Evolutionary conservation across 371 early-diverging fungal genomes (phyloP).

Genomic region (Rhizopus sp.): DNA sequence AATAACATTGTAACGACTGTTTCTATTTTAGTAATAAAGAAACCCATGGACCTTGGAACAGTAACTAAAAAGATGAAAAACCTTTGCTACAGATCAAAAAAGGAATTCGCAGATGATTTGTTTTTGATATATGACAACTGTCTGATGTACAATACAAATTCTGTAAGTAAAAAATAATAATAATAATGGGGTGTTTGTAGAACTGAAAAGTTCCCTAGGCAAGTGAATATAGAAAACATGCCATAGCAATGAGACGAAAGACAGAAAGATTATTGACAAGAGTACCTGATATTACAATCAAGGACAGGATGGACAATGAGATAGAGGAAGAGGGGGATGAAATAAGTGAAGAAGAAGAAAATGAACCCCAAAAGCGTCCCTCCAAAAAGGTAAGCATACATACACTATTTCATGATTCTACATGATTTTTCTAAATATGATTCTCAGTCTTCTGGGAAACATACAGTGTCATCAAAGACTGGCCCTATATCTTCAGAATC

Average conservation of each 20-base stretch:
- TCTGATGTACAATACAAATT: constrained; percentile 76
- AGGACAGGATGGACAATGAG: constrained; percentile 60
- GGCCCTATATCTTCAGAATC: not conserved
- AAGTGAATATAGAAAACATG: constrained; percentile 84
- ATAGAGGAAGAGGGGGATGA: constrained; percentile 56
- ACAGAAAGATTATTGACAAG: constrained; percentile 71
- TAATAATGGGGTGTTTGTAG: not conserved
- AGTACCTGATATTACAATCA: constrained; percentile 83
- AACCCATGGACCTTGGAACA: constrained; percentile 95
- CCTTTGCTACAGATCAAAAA: constrained; percentile 72
- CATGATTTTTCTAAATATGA: not conserved
- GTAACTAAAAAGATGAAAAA: constrained; percentile 81
- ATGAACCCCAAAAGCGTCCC: constrained; percentile 27
- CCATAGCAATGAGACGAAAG: constrained; percentile 78
- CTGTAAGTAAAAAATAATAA: constrained; percentile 21
- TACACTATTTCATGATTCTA: not conserved
- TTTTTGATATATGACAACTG: constrained; percentile 86
- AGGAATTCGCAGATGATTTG: constrained; percentile 80
- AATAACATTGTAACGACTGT: not conserved
- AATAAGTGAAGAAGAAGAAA: constrained; percentile 48
- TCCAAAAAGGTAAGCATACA: constrained; percentile 40
- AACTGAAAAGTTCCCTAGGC: constrained; percentile 24
- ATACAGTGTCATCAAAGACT: constrained; percentile 10
- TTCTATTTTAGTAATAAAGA: constrained; percentile 68
- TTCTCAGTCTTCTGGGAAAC: constrained; percentile 20